A percentile compares a stretch with the other conserved stretches of the same genome.
These are phyloP conservation scores for Cetradonia linearis DNA, from an alignment of 495 filamentous ascomycete species.

Conservation along the genomic window DNA sequence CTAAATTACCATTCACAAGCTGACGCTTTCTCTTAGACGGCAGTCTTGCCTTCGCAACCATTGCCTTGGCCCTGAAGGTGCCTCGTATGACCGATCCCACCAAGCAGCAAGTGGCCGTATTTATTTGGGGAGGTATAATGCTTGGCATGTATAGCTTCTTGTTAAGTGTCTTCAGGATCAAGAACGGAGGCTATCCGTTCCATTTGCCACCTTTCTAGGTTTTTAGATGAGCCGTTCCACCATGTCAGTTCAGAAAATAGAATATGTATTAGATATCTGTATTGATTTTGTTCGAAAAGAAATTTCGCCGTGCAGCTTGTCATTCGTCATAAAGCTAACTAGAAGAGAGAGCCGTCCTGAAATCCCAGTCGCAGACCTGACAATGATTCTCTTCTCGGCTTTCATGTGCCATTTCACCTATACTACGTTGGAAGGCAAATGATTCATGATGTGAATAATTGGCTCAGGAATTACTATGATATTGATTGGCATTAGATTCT, in stretches of 20 bases:
- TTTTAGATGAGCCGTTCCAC: neutral
- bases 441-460: neutral
- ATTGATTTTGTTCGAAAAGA: neutral
- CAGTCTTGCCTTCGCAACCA: slow-evolving; percentile 81
- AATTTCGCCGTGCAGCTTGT: neutral
- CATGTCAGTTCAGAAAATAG: neutral
- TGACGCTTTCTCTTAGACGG: slow-evolving; percentile 54
- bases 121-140: slow-evolving; percentile 71
- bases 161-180: slow-evolving; percentile 82
- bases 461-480: neutral
- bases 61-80: slow-evolving; percentile 80
- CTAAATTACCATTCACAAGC: neutral
- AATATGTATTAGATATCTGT: neutral
- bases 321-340: neutral
- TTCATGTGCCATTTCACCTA: neutral
- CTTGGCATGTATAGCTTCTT: slow-evolving; percentile 86
- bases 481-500: neutral
- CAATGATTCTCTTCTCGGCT: neutral
- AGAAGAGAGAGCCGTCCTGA: neutral
- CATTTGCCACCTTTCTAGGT: slow-evolving; percentile 77
- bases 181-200: slow-evolving; percentile 94
- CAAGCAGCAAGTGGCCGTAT: slow-evolving; percentile 68
- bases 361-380: neutral
- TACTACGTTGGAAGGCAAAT: neutral
- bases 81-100: slow-evolving; percentile 72